A percentile compares a stretch with the other conserved stretches of the same genome.
These are phyloP conservation scores for Coriolopsis trogii DNA, from an alignment of 1,284 basidiomycete species.

Conservation along the genomic window DNA sequence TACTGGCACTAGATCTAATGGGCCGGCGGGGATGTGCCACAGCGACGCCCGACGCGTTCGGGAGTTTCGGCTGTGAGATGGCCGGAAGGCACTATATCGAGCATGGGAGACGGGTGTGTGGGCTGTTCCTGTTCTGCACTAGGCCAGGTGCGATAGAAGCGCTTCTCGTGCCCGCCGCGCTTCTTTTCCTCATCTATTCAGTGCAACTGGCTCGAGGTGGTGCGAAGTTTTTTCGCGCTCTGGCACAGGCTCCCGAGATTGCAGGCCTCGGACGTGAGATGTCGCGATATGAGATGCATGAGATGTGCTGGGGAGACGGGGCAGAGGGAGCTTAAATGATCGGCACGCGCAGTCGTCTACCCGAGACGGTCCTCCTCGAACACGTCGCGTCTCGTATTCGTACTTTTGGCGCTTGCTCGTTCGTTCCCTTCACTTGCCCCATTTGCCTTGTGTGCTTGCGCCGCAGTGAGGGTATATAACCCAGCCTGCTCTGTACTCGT, in stretches of 20 bases:
- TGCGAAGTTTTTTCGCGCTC: constrained; percentile 9
- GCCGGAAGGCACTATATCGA: constrained; percentile 18
- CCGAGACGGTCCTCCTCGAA: constrained; percentile 8
- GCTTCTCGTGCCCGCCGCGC: constrained; percentile 4
- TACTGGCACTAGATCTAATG: not conserved
- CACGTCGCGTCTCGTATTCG: constrained; percentile 2
- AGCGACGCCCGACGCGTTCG: constrained; percentile 1
- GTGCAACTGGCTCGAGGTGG: constrained; percentile 16
- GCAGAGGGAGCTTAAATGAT: constrained; percentile 2
- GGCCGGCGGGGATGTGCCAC: not conserved
- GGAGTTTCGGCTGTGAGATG: constrained; percentile 15
- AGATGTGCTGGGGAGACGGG: not conserved
- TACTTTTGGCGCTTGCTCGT: constrained; percentile 13
- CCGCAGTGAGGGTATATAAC: constrained; percentile 12
- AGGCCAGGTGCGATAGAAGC: constrained; percentile 16
- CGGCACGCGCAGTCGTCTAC: constrained; percentile 2
- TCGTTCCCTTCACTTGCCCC: constrained; percentile 2
- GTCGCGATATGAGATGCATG: not conserved
- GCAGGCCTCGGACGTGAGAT: constrained; percentile 4
- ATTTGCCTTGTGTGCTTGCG: not conserved
- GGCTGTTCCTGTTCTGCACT: constrained; percentile 20
- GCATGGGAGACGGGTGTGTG: constrained; percentile 21
- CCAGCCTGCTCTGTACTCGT: not conserved
- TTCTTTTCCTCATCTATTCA: constrained; percentile 24
- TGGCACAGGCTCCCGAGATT: constrained; percentile 11